Base-by-base conservation (phyloP, 148 eudicot species). In the Cornus suecica region DNA sequence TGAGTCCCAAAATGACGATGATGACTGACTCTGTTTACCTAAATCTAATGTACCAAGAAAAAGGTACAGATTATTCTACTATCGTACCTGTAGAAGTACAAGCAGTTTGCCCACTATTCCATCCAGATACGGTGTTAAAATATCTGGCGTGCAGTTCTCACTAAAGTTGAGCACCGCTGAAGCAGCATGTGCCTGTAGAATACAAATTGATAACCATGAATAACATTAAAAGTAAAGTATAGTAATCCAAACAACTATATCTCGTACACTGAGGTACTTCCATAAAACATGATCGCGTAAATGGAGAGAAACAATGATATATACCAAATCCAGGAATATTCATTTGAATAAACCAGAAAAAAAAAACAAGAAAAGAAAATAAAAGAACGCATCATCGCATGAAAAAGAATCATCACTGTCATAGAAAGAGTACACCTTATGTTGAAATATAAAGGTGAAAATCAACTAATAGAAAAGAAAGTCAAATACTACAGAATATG, bases 91-190 rank as follows among this genome's bases (percentile, higher is more conserved):
- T 73, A 93, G 73, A 34, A 93, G 91, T 66, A 91, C 84, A 72
- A 93, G 97, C 77, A 93, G 79, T 71, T 93, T 93, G 92, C 87
- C 83, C 71, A 93, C 97, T 54, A 91, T 74, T 58, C 98, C 98
- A 82, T 93, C 98, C 76, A 93, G 76, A 78, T 93, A 93, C 29
- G 98, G 98, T 14, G 94, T 90, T 77, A 93, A 87, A 71, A 93
- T 91, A 74, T 93, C 98, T 20, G 98, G 97, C 65, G 94, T 93
- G 86, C 98, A 93, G 71, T 93, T 93, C 85, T 93, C 98, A 32
- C 97, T 89, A 85, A 93, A 93, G 81, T 93, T 93, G 78, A 93
- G 91, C 72, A 93, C 92, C 29, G 98, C 98, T 31, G 98, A 93
- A 78, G 98, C 98, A 77, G 98, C 98, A 84, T 93, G 98, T 68